These are phyloP conservation scores for Daedalea quercina DNA, from an alignment of 768 basidiomycete species.

Conservation along the genomic window DNA sequence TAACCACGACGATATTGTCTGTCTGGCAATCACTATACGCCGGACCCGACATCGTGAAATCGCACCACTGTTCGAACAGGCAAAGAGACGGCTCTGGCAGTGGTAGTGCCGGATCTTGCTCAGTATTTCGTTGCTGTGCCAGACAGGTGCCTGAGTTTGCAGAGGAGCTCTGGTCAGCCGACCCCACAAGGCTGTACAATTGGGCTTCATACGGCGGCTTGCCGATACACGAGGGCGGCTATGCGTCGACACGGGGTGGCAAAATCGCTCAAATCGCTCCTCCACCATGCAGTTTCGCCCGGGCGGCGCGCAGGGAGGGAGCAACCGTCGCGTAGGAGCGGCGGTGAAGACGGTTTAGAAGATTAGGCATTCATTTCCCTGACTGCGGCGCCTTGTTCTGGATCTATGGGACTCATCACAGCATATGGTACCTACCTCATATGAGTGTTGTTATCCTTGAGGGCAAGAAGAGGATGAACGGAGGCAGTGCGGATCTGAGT, in stretches of 20 bases:
- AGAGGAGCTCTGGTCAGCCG: background rate
- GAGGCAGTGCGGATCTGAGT: background rate
- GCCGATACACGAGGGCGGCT: background rate
- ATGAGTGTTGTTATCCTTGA: background rate
- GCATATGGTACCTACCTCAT: constrained; percentile 1
- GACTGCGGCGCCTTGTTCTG: background rate
- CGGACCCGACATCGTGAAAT: background rate
- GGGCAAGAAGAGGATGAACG: background rate
- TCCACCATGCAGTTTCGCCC: background rate
- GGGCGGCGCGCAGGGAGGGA: background rate
- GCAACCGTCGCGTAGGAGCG: background rate
- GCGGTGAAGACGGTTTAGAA: background rate
- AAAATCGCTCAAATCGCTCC: background rate
- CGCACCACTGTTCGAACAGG: background rate
- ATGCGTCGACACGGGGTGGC: background rate
- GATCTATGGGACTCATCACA: background rate
- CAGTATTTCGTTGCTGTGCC: background rate
- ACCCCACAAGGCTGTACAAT: background rate
- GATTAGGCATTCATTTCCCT: background rate
- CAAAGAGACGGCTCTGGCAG: background rate
- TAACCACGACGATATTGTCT: no score
- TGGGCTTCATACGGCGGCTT: background rate
- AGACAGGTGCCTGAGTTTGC: background rate
- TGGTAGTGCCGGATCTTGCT: background rate
- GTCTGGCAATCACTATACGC: background rate